Percentiles rank a stretch among this genome's conserved stretches.
Evolutionary conservation across 2,329 filamentous ascomycete genomes (phyloP).

Genomic region (Aaosphaeria arxii): DNA sequence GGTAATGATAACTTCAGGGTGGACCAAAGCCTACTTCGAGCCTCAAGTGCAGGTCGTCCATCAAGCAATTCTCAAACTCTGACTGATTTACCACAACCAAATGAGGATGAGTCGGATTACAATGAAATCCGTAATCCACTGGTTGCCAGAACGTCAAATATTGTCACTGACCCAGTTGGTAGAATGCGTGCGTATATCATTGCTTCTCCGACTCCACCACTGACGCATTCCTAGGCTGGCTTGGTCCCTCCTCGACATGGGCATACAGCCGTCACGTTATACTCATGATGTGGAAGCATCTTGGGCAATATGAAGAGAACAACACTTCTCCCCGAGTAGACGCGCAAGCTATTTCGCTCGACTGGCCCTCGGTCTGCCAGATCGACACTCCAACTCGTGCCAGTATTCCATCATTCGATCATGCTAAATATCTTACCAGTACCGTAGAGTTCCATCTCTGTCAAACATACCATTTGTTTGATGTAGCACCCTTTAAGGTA

Average conservation of each 20-base stretch:
- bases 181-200: not conserved
- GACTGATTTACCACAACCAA: no score
- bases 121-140: not conserved
- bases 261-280: not conserved
- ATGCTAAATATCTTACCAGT: not conserved
- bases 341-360: not conserved
- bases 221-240: not conserved
- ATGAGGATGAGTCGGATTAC: no score
- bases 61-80: no score
- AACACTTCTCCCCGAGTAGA: not conserved
- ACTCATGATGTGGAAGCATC: not conserved
- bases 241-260: not conserved
- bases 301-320: not conserved
- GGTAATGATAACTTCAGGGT: no score
- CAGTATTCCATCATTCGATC: not conserved
- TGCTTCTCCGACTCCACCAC: not conserved
- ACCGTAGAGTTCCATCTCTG: not conserved
- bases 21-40: no score
- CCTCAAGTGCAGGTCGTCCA: no score
- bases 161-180: not conserved
- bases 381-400: not conserved
- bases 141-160: not conserved
- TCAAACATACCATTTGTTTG: not conserved
- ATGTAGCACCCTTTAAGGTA: not conserved
- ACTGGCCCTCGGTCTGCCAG: not conserved